Conservation (phyloP, 1,284 basidiomycete genomes). For the Pterulicium gracile region DNA sequence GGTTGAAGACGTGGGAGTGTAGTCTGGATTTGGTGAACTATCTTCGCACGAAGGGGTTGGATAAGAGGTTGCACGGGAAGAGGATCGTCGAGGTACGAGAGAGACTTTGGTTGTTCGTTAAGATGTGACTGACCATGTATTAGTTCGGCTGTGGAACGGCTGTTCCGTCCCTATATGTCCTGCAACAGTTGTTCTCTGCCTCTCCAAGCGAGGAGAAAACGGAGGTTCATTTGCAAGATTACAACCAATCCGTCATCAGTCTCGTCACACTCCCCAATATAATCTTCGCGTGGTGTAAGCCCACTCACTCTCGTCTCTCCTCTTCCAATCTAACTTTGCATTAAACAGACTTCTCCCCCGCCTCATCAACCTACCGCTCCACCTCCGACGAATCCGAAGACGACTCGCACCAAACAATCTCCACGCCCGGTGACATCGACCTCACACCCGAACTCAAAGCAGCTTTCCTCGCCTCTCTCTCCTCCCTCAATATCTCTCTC, state of each 20-base stretch:
- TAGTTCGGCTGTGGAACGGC: conserved; percentile 93
- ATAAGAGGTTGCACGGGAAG: conserved; percentile 25
- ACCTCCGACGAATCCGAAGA: conserved; percentile 13
- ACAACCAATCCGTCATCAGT: conserved; percentile 76
- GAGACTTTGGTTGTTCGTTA: conserved; percentile 9
- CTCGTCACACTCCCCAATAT: conserved; percentile 87
- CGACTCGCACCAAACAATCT: too few relatives aligned
- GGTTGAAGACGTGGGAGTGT: conserved; percentile 97
- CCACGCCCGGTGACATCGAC: conserved; percentile 22
- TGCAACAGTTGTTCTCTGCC: conserved; percentile 48
- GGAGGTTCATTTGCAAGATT: conserved; percentile 85
- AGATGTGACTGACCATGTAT: conserved; percentile 5
- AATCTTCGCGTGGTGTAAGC: conserved; percentile 76
- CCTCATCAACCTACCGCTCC: conserved; percentile 29
- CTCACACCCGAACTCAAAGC: conserved; percentile 51
- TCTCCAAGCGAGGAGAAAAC: conserved; percentile 21
- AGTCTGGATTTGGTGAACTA: conserved; percentile 76
- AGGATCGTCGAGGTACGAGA: conserved; percentile 53
- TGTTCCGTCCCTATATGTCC: conserved; percentile 68
- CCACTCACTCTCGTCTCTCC: conserved; percentile 5
- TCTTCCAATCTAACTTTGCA: conserved; percentile 1
- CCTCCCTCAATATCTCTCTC: conserved; percentile 43
- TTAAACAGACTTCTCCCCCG: conserved; percentile 36
- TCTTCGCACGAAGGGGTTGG: conserved; percentile 19
- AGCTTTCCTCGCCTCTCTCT: conserved; percentile 55